Base-by-base conservation (phyloP, 176 grass and related monocot genomes). In the Eragrostis nindensis region DNA sequence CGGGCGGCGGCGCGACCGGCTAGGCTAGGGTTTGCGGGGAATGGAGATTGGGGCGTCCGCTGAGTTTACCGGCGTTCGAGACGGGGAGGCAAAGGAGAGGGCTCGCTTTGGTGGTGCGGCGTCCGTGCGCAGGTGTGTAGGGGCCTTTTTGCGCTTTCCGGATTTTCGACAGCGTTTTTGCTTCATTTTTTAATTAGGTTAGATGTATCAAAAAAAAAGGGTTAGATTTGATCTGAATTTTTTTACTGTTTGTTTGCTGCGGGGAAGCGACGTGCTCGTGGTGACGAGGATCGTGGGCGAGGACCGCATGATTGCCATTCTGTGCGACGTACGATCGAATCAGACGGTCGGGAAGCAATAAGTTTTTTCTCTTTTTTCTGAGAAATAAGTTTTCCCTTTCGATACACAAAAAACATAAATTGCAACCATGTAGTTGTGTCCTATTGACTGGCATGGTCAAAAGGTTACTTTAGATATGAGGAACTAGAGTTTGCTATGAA, bases 1-100 rank as follows among this genome's bases (percentile, higher is more conserved):
- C 27, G 55, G 70, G 43, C 70, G 66, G 40, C 25, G 43, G 27
- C 65, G 70, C 69, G 64, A 5, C 66, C 42, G 32, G 49, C 12
- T 61, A 8, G 12, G 36, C 38, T 83, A 83, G 80, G 80, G 80
- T 83, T 83, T 66, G 21, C 10, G 22, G 46, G 80, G 80, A 74
- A 67, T 68, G 72, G 50, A 55, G 72, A 68, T 68, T 55, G 48
- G 65, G 42, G 6, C 76, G 76, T 38, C 45, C 19, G 76, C 12
- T 1, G 32, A 36, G 32, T 36, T 36, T 53, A 67, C 71, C 61
- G 71, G 71, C 81, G 71, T 61, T 54, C 49, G 81, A 38, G 81
- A 74, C 68, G 68, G 67, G 49, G 48, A 27, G 15, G 38, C n/a
- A n/a, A n/a, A n/a, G 16, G 12, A 53, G 8, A 27, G 12, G 5